A percentile compares a stretch with the other conserved stretches of the same genome.
phyloP scores from a whole-genome alignment of 75 land plant species.

The Azolla pinnata region DNA sequence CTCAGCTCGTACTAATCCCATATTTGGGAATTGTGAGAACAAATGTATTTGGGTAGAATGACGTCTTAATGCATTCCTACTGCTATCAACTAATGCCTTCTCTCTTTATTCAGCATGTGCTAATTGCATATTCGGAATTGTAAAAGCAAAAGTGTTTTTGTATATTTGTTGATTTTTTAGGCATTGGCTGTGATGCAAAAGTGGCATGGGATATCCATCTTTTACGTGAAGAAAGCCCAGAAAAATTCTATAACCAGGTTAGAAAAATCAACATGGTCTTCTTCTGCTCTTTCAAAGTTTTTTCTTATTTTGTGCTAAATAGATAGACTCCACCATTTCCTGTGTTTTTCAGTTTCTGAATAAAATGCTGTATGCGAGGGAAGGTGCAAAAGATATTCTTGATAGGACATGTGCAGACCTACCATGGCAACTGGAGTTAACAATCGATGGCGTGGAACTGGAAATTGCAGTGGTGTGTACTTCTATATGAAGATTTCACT shows the following conservation, averaged over 20 bases:
- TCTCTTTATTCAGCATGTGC: too few species aligned
- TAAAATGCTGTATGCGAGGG: constrained; percentile 75
- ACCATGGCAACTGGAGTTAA: constrained; percentile 66
- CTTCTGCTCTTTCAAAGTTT: neutral
- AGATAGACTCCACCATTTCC: neutral
- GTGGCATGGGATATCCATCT: constrained; percentile 70
- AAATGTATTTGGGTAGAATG: too few species aligned
- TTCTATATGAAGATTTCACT: neutral
- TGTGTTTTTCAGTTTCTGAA: constrained; percentile 52
- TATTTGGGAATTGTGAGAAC: too few species aligned
- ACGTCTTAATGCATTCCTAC: neutral
- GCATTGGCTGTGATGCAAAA: constrained; percentile 91
- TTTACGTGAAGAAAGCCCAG: constrained; percentile 57
- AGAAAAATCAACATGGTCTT: neutral
- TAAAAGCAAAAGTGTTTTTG: neutral
- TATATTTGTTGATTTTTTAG: constrained; percentile 15
- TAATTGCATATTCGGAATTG: too few species aligned
- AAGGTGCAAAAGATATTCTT: constrained; percentile 78
- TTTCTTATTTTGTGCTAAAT: neutral
- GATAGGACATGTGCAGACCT: constrained; percentile 80
- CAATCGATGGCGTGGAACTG: constrained; percentile 59
- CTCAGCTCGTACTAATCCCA: too few species aligned
- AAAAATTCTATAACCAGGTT: constrained; percentile 65
- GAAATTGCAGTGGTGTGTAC: constrained; percentile 56
- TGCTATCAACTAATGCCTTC: constrained; percentile 2